Percentiles rank a stretch among this genome's conserved stretches.
Evolutionary conservation across 2,329 filamentous ascomycete genomes (phyloP).

Genomic region (Diaporthe sp.): DNA sequence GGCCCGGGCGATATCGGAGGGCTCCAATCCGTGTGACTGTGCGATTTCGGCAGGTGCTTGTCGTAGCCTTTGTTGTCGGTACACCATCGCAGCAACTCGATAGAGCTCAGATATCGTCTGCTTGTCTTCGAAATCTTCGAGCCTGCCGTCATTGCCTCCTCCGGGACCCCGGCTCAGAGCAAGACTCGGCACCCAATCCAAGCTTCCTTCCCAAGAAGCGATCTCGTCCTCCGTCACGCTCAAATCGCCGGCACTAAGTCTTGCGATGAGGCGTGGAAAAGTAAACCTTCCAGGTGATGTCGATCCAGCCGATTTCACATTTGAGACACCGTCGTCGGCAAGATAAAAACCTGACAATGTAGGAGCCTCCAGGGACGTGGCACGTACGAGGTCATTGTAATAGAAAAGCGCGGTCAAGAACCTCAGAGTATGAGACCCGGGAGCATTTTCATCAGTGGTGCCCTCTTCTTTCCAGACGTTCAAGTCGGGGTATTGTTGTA

Average conservation of each 20-base stretch:
- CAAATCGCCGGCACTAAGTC: not conserved
- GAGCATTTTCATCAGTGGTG: too few relatives aligned
- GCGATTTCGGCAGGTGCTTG: not conserved
- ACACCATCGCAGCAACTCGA: not conserved
- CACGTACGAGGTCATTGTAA: too few relatives aligned
- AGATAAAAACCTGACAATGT: too few relatives aligned
- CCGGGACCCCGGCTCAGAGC: not conserved
- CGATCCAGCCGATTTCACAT: too few relatives aligned
- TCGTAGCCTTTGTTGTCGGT: not conserved
- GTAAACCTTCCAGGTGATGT: too few relatives aligned
- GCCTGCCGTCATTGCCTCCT: not conserved
- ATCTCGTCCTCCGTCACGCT: not conserved
- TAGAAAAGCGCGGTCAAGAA: too few relatives aligned
- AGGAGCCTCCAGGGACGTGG: too few relatives aligned
- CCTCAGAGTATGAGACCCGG: too few relatives aligned
- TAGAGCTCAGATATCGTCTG: not conserved
- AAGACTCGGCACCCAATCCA: constrained; percentile 29
- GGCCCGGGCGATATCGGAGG: not conserved
- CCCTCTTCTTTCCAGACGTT: too few relatives aligned
- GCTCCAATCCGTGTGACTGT: not conserved
- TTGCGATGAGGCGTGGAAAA: too few relatives aligned
- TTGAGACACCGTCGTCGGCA: too few relatives aligned
- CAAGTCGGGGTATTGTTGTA: too few relatives aligned
- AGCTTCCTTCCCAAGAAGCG: not conserved
- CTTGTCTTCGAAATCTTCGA: not conserved